A percentile compares a stretch with the other conserved stretches of the same genome.
phyloP scores from a whole-genome alignment of 805 yeast species.

The Grigorovia yakushimaensis region DNA sequence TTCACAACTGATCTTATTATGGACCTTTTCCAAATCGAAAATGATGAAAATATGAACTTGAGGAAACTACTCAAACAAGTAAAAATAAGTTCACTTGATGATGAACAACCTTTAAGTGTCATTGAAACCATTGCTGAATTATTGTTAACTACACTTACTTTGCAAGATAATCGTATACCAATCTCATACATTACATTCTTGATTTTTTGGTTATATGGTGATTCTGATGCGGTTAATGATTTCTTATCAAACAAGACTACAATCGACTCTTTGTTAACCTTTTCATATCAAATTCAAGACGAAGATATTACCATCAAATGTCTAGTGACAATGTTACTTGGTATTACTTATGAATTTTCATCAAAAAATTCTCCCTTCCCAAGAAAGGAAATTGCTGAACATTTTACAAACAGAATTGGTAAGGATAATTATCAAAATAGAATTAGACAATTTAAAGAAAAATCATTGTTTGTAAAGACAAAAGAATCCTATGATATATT shows the following conservation, averaged over 20 bases:
- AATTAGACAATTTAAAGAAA: conserved; percentile 62
- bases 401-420: conserved; percentile 67
- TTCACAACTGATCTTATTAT: conserved; percentile 63
- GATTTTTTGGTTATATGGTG: conserved; percentile 69
- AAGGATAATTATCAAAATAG: conserved; percentile 68
- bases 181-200: conserved; percentile 71
- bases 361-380: conserved; percentile 42
- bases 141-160: conserved; percentile 51
- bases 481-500: conserved; percentile 39
- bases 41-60: conserved; percentile 40
- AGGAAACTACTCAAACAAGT: conserved; percentile 40
- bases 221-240: conserved; percentile 61
- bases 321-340: conserved; percentile 59
- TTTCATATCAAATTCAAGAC: conserved; percentile 42
- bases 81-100: conserved; percentile 28
- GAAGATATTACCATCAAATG: conserved; percentile 60
- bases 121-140: conserved; percentile 74
- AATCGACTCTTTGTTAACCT: conserved; percentile 60
- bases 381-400: conserved; percentile 48
- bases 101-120: conserved; percentile 53
- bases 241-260: conserved; percentile 59
- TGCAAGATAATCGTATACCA: conserved; percentile 63
- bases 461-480: conserved; percentile 44
- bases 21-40: conserved; percentile 36
- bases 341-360: conserved; percentile 78